A percentile compares a stretch with the other conserved stretches of the same genome.
phyloP scores from a whole-genome alignment of 495 filamentous ascomycete species.

The Pseudoneurospora amorphoporcata region DNA sequence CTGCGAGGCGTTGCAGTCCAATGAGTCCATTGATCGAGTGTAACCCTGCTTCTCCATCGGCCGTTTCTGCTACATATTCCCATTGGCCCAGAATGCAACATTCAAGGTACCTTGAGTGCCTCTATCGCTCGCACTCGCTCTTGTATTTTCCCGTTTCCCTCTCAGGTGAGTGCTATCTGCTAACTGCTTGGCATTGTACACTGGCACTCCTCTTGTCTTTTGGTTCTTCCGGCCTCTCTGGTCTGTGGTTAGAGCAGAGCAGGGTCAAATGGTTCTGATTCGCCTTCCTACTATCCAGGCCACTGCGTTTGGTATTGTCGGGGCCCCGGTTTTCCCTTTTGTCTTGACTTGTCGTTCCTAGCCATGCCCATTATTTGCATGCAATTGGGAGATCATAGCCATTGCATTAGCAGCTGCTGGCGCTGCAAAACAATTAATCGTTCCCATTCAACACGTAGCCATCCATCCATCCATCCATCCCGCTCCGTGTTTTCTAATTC shows the following conservation, averaged over 20 bases:
- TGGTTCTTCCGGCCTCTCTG: constrained; percentile 2
- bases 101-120: neutral
- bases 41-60: neutral
- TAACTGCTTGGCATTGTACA: neutral
- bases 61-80: neutral
- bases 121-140: neutral
- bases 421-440: constrained; percentile 27
- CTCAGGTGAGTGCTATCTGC: neutral
- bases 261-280: neutral
- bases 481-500: constrained; percentile 2
- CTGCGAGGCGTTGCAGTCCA: neutral
- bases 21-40: neutral
- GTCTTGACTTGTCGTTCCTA: constrained; percentile 6
- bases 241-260: neutral
- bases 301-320: constrained; percentile 13
- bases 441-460: constrained; percentile 31
- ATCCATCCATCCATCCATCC: constrained; percentile 32
- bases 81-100: neutral
- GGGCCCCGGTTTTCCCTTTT: constrained; percentile 38
- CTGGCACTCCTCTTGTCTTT: neutral
- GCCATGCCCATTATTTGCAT: constrained; percentile 7
- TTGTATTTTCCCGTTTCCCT: neutral
- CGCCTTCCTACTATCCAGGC: neutral
- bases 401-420: constrained; percentile 4
- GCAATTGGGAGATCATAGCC: neutral